Conservation (phyloP, 140 eudicot genomes). For the Stevia rebaudiana region DNA sequence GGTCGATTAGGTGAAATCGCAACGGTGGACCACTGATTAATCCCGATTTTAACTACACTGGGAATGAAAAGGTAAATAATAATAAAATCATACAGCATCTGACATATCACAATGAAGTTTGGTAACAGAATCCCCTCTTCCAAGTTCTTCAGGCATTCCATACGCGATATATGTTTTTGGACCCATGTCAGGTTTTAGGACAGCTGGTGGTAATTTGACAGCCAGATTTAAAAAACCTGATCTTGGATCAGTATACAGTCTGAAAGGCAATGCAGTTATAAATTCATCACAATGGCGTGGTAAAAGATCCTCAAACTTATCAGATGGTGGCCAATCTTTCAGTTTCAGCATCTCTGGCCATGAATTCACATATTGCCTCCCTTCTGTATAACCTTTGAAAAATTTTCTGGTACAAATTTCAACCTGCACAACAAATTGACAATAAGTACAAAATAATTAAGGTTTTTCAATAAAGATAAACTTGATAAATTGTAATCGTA, state of each 20-base stretch:
- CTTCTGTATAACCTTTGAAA: slow-evolving; percentile 73
- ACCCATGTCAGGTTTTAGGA: slow-evolving; percentile 84
- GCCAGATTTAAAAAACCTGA: slow-evolving; percentile 78
- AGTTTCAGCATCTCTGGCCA: slow-evolving; percentile 98
- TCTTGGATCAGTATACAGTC: slow-evolving; percentile 75
- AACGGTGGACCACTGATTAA: too few relatives aligned
- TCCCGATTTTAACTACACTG: not conserved
- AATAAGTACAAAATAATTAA: too few relatives aligned
- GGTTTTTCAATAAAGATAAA: not conserved
- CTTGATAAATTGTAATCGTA: not conserved
- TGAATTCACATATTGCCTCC: slow-evolving; percentile 60
- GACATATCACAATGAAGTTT: slow-evolving; percentile 96
- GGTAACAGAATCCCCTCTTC: slow-evolving; percentile 93
- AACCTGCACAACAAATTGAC: slow-evolving; percentile 53
- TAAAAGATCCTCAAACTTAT: slow-evolving; percentile 70
- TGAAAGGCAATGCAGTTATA: slow-evolving; percentile 71
- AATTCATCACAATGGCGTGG: slow-evolving; percentile 95
- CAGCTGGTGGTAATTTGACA: slow-evolving; percentile 55
- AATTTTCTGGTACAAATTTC: slow-evolving; percentile 61
- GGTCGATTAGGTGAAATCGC: too few relatives aligned
- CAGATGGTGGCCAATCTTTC: slow-evolving; percentile 96
- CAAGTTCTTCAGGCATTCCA: slow-evolving; percentile 76
- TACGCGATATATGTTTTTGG: slow-evolving; percentile 94
- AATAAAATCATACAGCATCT: slow-evolving; percentile 67
- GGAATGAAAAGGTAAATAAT: not conserved